A percentile compares a stretch with the other conserved stretches of the same genome.
Evolutionary conservation across 768 basidiomycete species (phyloP).

Genomic region (Rhodotorula babjevae): DNA sequence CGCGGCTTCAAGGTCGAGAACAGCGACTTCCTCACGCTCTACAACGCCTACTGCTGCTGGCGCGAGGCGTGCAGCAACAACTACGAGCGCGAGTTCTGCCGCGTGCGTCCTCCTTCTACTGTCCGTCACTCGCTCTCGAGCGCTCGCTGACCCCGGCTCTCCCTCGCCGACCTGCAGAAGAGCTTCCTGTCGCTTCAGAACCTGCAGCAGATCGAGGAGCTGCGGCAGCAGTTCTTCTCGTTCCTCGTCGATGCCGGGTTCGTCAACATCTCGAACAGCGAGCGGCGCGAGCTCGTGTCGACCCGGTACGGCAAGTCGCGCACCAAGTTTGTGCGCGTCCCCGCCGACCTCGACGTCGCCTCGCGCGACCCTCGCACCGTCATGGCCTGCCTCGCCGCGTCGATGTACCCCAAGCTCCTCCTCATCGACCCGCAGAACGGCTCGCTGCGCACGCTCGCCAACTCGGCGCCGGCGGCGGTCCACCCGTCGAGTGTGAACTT

Average conservation of each 20-base stretch:
- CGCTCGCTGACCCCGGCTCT: too few relatives aligned
- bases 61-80: conserved; percentile 64
- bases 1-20: conserved; percentile 73
- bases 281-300: conserved; percentile 68
- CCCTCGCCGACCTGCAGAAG: conserved; percentile 6
- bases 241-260: conserved; percentile 86
- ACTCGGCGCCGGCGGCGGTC: conserved; percentile 70
- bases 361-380: conserved; percentile 62
- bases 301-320: conserved; percentile 60
- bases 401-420: conserved; percentile 86
- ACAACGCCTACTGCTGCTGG: conserved; percentile 86
- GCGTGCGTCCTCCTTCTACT: conserved; percentile 66
- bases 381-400: conserved; percentile 75
- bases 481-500: conserved; percentile 94
- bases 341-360: conserved; percentile 65
- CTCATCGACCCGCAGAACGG: conserved; percentile 59
- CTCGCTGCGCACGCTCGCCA: conserved; percentile 71
- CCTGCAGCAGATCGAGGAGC: conserved; percentile 90
- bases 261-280: conserved; percentile 61
- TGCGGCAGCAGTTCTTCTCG: conserved; percentile 82
- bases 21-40: conserved; percentile 89
- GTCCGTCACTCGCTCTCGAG: conserved; percentile 55
- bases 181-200: conserved; percentile 54
- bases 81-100: conserved; percentile 69
- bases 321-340: conserved; percentile 70